Evolutionary conservation across 2,329 filamentous ascomycete genomes (phyloP).

Genomic region (Fusarium sp.): DNA sequence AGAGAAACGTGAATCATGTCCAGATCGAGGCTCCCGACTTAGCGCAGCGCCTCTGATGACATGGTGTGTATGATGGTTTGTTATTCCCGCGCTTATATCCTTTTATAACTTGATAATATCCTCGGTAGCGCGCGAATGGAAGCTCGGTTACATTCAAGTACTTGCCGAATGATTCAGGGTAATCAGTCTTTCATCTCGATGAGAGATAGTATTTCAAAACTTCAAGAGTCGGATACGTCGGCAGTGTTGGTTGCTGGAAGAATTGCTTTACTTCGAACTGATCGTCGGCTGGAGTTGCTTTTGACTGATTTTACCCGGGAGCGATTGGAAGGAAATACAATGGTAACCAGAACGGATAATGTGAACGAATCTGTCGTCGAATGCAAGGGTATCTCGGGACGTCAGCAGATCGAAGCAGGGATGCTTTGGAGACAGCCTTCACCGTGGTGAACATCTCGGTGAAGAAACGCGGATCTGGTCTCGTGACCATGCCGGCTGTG

Average conservation of each 20-base stretch:
- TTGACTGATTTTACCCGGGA: constrained; percentile 10
- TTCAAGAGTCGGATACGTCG: constrained; percentile 1
- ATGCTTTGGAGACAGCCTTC: not conserved
- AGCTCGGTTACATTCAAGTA: constrained; percentile 14
- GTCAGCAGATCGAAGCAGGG: constrained; percentile 26
- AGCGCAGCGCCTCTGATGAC: constrained; percentile 11
- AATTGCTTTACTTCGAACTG: not conserved
- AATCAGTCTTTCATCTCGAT: not conserved
- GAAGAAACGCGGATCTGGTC: not conserved
- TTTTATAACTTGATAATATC: not conserved
- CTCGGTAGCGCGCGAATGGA: constrained; percentile 35
- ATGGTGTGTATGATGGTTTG: constrained; percentile 2
- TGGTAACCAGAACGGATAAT: constrained; percentile 7
- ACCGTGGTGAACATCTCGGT: constrained; percentile 25
- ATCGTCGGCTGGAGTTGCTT: not conserved
- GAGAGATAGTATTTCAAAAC: not conserved
- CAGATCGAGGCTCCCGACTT: constrained; percentile 3
- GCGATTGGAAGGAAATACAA: not conserved
- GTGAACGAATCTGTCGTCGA: not conserved
- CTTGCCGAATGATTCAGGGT: not conserved
- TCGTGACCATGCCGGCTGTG: constrained; percentile 11
- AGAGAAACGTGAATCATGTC: not conserved
- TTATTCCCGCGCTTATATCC: constrained; percentile 34
- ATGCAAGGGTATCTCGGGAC: constrained; percentile 21
- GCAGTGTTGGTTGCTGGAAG: not conserved